Evolutionary conservation across 2,329 filamentous ascomycete genomes (phyloP).

Genomic region (Venturia oleaginea): DNA sequence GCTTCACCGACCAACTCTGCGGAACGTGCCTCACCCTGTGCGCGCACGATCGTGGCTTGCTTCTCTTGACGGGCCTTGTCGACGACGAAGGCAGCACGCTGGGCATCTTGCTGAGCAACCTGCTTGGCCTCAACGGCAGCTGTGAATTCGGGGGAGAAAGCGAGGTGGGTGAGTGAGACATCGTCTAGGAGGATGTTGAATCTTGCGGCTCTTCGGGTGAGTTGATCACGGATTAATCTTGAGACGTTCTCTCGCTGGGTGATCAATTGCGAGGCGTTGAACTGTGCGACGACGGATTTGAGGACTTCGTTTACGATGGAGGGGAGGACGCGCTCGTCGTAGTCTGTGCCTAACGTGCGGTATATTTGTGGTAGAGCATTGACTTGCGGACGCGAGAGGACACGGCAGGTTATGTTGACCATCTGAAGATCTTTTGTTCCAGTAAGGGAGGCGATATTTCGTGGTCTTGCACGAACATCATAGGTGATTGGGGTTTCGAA

Average conservation of each 20-base stretch:
- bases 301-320: constrained; percentile 99
- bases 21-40: constrained; percentile 96
- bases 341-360: constrained; percentile 87
- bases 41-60: constrained; percentile 96
- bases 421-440: constrained; percentile 99
- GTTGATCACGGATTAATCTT: constrained; percentile 81
- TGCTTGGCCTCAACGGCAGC: constrained; percentile 62
- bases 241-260: constrained; percentile 98
- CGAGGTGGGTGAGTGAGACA: constrained; percentile 79
- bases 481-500: constrained; percentile 95
- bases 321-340: constrained; percentile 94
- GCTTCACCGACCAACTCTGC: constrained; percentile 97
- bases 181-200: constrained; percentile 98
- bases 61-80: constrained; percentile 99
- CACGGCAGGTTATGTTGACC: constrained; percentile 99
- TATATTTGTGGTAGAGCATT: constrained; percentile 93
- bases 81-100: constrained; percentile 92
- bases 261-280: constrained; percentile 97
- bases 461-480: constrained; percentile 94
- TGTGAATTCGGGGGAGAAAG: constrained; percentile 61
- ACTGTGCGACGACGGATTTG: constrained; percentile 96
- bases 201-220: constrained; percentile 79
- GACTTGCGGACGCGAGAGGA: constrained; percentile 82
- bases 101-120: constrained; percentile 79
- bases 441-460: constrained; percentile 92